A percentile compares a stretch with the other conserved stretches of the same genome.
Conservation (phyloP, 2,329 filamentous ascomycete genomes). For the Phialophora chinensis region DNA sequence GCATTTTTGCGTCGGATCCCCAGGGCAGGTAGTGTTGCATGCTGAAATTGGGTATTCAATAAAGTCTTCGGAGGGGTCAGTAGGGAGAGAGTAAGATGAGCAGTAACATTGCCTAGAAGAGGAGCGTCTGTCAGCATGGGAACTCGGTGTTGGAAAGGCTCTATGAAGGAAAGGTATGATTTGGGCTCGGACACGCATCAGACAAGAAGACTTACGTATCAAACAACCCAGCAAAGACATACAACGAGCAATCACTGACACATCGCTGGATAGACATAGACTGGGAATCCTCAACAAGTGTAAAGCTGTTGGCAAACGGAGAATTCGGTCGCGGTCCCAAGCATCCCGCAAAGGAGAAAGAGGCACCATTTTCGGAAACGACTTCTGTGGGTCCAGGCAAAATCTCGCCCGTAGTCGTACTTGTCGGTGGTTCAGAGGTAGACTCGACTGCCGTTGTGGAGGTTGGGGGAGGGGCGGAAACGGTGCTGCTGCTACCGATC, state of each 20-base stretch:
- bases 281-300: conserved; percentile 24
- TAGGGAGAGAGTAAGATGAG: conserved; percentile 15
- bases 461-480: neutral
- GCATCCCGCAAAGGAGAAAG: conserved; percentile 34
- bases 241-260: conserved; percentile 22
- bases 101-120: conserved; percentile 29
- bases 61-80: conserved; percentile 12
- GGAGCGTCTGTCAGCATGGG: neutral
- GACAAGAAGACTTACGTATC: conserved; percentile 24
- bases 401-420: conserved; percentile 5
- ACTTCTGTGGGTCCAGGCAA: conserved; percentile 24
- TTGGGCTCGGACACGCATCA: neutral
- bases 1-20: conserved; percentile 29
- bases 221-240: conserved; percentile 23
- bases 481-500: neutral
- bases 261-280: conserved; percentile 33
- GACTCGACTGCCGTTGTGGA: conserved; percentile 4
- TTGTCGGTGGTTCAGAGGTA: neutral
- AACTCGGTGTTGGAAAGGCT: neutral
- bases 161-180: neutral
- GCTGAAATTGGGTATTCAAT: conserved; percentile 33
- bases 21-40: conserved; percentile 35
- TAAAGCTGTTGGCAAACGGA: conserved; percentile 27
- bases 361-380: conserved; percentile 4
- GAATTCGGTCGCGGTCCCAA: conserved; percentile 27